A percentile compares a stretch with the other conserved stretches of the same genome.
Conservation (phyloP, 176 grass and related monocot species). For the Dactylis glomerata region DNA sequence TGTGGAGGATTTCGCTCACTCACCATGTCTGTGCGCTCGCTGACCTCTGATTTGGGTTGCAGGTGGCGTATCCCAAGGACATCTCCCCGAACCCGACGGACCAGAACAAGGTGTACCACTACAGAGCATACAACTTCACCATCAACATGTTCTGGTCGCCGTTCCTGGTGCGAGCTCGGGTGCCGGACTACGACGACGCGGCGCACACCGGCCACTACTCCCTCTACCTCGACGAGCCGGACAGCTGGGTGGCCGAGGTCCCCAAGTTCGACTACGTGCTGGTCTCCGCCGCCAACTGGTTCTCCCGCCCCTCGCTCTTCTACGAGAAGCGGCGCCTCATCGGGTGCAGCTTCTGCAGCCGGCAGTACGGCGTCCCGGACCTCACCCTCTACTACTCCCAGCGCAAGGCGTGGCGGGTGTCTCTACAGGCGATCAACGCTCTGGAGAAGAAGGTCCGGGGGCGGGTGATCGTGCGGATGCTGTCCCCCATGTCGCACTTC, state of each 20-base stretch:
- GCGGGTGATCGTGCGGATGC: conserved; percentile 55
- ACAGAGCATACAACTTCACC: conserved; percentile 62
- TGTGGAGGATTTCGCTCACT: too few relatives aligned
- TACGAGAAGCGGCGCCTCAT: conserved; percentile 51
- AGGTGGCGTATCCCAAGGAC: conserved; percentile 52
- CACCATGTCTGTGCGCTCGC: too few relatives aligned
- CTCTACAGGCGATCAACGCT: conserved; percentile 50
- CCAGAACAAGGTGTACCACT: conserved; percentile 59
- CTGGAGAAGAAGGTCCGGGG: conserved; percentile 4
- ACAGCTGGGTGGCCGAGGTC: conserved; percentile 62
- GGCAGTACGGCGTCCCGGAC: conserved; percentile 63
- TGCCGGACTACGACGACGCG: conserved; percentile 37
- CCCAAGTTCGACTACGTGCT: conserved; percentile 67
- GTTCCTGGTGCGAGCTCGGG: conserved; percentile 55
- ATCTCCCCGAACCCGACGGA: conserved; percentile 35
- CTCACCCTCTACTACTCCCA: conserved; percentile 71
- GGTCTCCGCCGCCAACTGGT: conserved; percentile 79
- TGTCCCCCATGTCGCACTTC: conserved; percentile 83
- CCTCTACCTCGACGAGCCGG: conserved; percentile 73
- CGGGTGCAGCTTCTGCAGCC: conserved; percentile 65
- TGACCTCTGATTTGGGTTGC: not conserved
- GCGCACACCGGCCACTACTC: conserved; percentile 63
- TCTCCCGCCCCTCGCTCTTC: conserved; percentile 59
- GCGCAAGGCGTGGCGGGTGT: conserved; percentile 52
- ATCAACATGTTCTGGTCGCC: conserved; percentile 85